Evolutionary conservation across 495 filamentous ascomycete genomes (phyloP).

Genomic region (Glutinoglossum americanum): DNA sequence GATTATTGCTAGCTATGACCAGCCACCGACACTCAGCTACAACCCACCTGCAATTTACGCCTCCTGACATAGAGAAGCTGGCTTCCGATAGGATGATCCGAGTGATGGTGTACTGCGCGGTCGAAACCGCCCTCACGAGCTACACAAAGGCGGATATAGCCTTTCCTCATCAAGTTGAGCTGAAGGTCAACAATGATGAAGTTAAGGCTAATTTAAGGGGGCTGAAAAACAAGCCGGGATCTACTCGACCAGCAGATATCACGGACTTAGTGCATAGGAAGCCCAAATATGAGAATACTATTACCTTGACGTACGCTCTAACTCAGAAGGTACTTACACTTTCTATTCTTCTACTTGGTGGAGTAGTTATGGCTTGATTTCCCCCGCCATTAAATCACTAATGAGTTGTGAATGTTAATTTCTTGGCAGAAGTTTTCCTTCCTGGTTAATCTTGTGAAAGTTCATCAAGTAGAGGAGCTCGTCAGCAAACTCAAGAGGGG

Average conservation of each 20-base stretch:
- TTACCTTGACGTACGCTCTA: conserved; percentile 78
- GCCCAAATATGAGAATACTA: conserved; percentile 44
- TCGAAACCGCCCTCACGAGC: conserved; percentile 27
- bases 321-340: conserved; percentile 46
- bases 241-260: conserved; percentile 79
- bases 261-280: conserved; percentile 52
- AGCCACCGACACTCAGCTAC: conserved; percentile 28
- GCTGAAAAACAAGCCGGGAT: conserved; percentile 85
- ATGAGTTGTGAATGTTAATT: background rate
- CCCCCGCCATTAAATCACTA: conserved; percentile 3
- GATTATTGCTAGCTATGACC: conserved; percentile 27
- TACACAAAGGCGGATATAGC: conserved; percentile 48
- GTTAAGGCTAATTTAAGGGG: conserved; percentile 78
- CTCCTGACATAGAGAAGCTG: conserved; percentile 21
- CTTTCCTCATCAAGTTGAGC: conserved; percentile 79
- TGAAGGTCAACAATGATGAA: conserved; percentile 74
- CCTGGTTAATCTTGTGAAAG: conserved; percentile 49
- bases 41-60: conserved; percentile 2
- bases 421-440: conserved; percentile 49
- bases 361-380: background rate
- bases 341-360: background rate
- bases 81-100: conserved; percentile 30
- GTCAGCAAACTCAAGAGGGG: conserved; percentile 40
- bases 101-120: conserved; percentile 67
- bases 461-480: conserved; percentile 47